These are phyloP conservation scores for Scortechinia acanthostroma DNA, from an alignment of 2,329 filamentous ascomycete species.

Conservation along the genomic window DNA sequence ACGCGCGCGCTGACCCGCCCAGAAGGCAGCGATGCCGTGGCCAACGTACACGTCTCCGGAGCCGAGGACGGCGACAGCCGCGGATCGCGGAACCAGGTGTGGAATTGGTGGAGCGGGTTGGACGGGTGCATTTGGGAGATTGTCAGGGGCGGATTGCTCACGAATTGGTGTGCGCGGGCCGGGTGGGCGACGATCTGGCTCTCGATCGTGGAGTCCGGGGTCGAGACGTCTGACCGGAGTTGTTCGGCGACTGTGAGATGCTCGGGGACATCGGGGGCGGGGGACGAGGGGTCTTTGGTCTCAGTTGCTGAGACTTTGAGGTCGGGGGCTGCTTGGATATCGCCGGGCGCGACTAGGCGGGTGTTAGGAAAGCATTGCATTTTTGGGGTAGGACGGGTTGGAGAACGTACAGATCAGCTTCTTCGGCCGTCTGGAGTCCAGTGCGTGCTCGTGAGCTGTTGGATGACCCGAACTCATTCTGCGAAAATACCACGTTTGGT, in stretches of 20 bases:
- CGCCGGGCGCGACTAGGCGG: slow-evolving; percentile 30
- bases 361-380: background rate
- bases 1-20: slow-evolving; percentile 78
- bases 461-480: too few relatives aligned
- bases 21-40: slow-evolving; percentile 75
- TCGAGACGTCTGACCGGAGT: slow-evolving; percentile 19
- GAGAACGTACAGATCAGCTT: slow-evolving; percentile 25
- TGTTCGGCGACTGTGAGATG: slow-evolving; percentile 3
- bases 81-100: slow-evolving; percentile 65
- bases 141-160: slow-evolving; percentile 40
- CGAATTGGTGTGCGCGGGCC: slow-evolving; percentile 29
- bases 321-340: slow-evolving; percentile 16
- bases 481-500: too few relatives aligned
- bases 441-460: background rate
- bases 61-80: slow-evolving; percentile 48
- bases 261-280: background rate
- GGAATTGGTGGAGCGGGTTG: slow-evolving; percentile 76
- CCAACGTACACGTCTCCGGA: slow-evolving; percentile 81
- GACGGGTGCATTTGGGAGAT: slow-evolving; percentile 48
- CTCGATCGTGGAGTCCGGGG: slow-evolving; percentile 21
- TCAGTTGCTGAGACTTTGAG: slow-evolving; percentile 6
- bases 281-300: slow-evolving; percentile 6
- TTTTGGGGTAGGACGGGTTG: background rate
- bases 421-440: slow-evolving; percentile 17
- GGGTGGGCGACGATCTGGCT: slow-evolving; percentile 21